Base-by-base conservation (phyloP, 2,329 filamentous ascomycete genomes). In the Colletotrichum euphorbiae region DNA sequence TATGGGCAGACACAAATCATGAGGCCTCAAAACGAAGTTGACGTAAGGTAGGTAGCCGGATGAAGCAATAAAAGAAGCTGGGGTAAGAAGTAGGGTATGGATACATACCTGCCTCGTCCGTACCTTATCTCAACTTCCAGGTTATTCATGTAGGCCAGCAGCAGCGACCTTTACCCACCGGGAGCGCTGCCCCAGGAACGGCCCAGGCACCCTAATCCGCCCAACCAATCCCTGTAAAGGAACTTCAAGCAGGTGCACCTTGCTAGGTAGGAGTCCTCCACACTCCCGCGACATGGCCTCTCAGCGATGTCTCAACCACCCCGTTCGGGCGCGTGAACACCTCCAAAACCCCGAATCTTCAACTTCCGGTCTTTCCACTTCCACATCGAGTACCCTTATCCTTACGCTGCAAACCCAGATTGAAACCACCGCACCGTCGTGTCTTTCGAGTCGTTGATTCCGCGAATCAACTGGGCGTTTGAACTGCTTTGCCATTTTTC, bases 241-340 rank as follows among this genome's bases (percentile, higher is more conserved):
- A 62, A 48, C 40, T 12, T 40, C 48, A 40, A 13, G 52, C 61
- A 38, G 42, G 38, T 64, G 60, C 60, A 50, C 46, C 40, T 42
- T 61, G 36, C 42, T 46, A 42, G 42, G 43, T 46, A 42, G 42
- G 51, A 40, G 31, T 56, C 65, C 52, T 40, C 59, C 48, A 52
- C 58, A n/a, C n/a, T n/a, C n/a, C n/a, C n/a, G n/a, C n/a, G n/a
- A n/a, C n/a, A 61, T 61, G 46, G 58, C 58, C 58, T 52, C 62
- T 60, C 24, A 24, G 24, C 24, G 24, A 4, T 24, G 24, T 68
- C 65, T 68, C 61, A 68, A 38, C 36, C 62, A 46, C 48, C 31
- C 46, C 33, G 43, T 36, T 50, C 28, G 19, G 55, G 65, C 48
- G 54, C 66, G 60, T 69, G 66, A 69, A 66, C 61, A 60, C 61